Evolutionary conservation across 2,329 filamentous ascomycete species (phyloP).

Genomic region (Xylaria sp.): DNA sequence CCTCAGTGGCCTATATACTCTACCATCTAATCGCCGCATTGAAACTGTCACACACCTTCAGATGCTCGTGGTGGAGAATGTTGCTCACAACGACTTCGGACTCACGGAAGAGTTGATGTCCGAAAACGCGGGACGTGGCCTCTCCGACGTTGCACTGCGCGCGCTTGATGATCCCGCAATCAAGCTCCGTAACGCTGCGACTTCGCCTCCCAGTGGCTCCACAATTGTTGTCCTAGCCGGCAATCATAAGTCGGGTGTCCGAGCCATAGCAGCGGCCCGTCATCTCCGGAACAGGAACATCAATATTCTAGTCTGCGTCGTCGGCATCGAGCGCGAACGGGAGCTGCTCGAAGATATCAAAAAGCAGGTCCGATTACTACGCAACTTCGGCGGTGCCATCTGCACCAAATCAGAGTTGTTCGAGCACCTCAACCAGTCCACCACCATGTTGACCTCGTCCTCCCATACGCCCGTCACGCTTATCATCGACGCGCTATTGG

Average conservation of each 20-base stretch:
- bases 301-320: slow-evolving; percentile 79
- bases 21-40: slow-evolving; percentile 58
- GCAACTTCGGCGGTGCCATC: slow-evolving; percentile 78
- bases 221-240: slow-evolving; percentile 80
- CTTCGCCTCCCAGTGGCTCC: slow-evolving; percentile 36
- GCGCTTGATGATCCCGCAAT: slow-evolving; percentile 66
- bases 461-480: slow-evolving; percentile 34
- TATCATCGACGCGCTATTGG: slow-evolving; percentile 80
- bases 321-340: slow-evolving; percentile 80
- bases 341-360: slow-evolving; percentile 80
- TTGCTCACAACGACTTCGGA: slow-evolving; percentile 84
- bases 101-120: slow-evolving; percentile 88
- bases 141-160: slow-evolving; percentile 79
- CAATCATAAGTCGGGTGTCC: slow-evolving; percentile 88
- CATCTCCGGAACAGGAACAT: slow-evolving; percentile 84
- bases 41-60: slow-evolving; percentile 73
- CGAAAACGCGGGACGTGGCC: slow-evolving; percentile 86
- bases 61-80: slow-evolving; percentile 90
- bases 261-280: slow-evolving; percentile 82
- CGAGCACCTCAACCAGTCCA: slow-evolving; percentile 57
- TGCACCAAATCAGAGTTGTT: slow-evolving; percentile 63
- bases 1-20: slow-evolving; percentile 53
- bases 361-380: slow-evolving; percentile 81
- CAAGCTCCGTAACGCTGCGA: slow-evolving; percentile 51
- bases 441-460: slow-evolving; percentile 36